These are phyloP conservation scores for Galeopsis tetrahit DNA, from an alignment of 257 asterid species.

Conservation along the genomic window DNA sequence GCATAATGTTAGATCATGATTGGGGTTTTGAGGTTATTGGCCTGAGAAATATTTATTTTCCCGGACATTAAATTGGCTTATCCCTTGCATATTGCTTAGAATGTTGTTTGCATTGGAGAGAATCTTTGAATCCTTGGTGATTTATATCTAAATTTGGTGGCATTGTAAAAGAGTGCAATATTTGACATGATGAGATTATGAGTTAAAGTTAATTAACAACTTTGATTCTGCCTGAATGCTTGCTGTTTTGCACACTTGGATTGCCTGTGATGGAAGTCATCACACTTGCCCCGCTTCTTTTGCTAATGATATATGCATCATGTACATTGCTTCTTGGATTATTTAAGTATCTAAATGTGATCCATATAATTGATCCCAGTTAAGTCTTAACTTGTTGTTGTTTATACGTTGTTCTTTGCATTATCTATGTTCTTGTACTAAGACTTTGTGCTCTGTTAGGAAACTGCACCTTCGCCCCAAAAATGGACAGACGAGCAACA, in stretches of 20 bases:
- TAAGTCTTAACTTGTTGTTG: background rate
- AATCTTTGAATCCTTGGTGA: background rate
- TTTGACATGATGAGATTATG: background rate
- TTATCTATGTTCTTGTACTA: background rate
- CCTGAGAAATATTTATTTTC: background rate
- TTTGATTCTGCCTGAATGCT: background rate
- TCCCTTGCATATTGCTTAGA: background rate
- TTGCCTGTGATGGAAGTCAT: background rate
- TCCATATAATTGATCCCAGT: background rate
- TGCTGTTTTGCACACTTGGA: background rate
- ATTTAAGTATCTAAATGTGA: background rate
- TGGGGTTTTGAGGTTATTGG: background rate
- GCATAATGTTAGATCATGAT: conserved; percentile 9
- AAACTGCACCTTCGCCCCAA: conserved; percentile 32
- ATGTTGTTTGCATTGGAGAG: background rate
- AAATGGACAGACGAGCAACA: conserved; percentile 80
- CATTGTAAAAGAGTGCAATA: conserved; percentile 8
- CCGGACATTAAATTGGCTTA: background rate
- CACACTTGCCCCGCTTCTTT: background rate
- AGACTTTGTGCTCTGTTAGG: conserved; percentile 36
- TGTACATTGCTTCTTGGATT: background rate
- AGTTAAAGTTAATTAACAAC: background rate
- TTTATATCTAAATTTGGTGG: background rate
- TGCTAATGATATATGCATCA: background rate
- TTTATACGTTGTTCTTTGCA: background rate